Evolutionary conservation across 805 yeast genomes (phyloP).

Genomic region (Barnettozyma wickerhamii): DNA sequence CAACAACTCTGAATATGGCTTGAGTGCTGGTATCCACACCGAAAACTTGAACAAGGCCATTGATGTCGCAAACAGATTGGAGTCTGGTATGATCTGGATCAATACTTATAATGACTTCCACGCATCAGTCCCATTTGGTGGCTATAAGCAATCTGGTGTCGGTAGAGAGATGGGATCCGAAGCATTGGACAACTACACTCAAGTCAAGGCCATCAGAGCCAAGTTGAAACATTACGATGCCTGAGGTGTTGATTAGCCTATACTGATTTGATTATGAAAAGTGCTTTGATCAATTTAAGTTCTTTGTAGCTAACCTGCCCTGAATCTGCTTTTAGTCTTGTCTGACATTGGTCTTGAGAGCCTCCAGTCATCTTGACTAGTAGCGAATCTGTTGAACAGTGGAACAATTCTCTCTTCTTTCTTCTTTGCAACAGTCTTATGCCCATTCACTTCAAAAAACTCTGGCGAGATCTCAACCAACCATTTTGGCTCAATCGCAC

Average conservation of each 20-base stretch:
- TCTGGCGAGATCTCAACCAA: constrained; percentile 28
- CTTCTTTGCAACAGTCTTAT: constrained; percentile 13
- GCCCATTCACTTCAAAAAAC: constrained; percentile 11
- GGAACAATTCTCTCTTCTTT: constrained; percentile 14
- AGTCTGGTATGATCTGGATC: constrained; percentile 77
- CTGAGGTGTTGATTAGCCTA: no score
- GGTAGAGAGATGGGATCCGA: constrained; percentile 87
- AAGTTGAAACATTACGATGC: constrained; percentile 23
- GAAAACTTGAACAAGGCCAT: constrained; percentile 55
- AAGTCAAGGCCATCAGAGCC: constrained; percentile 69
- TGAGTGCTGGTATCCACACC: constrained; percentile 81
- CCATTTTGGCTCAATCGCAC: constrained; percentile 82
- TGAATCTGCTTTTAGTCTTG: constrained; percentile 6
- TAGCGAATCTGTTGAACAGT: constrained; percentile 9
- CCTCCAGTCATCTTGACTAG: constrained; percentile 12
- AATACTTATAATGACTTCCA: constrained; percentile 80
- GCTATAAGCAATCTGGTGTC: constrained; percentile 74
- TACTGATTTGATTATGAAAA: no score
- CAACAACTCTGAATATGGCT: constrained; percentile 68
- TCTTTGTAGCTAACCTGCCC: constrained; percentile 1
- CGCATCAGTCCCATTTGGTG: constrained; percentile 75
- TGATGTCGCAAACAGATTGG: constrained; percentile 57
- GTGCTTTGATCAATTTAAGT: no score
- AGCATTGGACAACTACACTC: constrained; percentile 72
- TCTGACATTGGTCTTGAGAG: constrained; percentile 8